These are phyloP conservation scores for Candida pseudoglaebosa DNA, from an alignment of 805 yeast genomes.

Conservation along the genomic window DNA sequence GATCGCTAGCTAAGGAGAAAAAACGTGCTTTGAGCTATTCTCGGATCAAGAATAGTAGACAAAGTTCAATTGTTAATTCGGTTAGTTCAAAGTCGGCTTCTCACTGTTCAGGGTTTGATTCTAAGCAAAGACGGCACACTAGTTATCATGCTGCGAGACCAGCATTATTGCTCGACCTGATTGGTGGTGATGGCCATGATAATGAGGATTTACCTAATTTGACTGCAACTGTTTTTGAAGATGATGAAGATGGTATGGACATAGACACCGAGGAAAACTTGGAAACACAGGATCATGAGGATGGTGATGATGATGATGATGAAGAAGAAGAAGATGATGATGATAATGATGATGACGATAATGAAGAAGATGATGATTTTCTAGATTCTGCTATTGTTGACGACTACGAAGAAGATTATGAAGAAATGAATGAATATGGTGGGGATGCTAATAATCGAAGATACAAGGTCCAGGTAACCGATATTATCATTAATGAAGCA, in stretches of 20 bases:
- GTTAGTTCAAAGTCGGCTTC: not conserved
- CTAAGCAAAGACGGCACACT: conserved; percentile 27
- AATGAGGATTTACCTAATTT: no score
- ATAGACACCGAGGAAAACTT: conserved; percentile 5
- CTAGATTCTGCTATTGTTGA: conserved; percentile 9
- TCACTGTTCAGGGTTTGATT: conserved; percentile 3
- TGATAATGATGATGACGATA: conserved; percentile 11
- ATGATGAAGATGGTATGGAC: conserved; percentile 11
- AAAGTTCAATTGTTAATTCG: conserved; percentile 9
- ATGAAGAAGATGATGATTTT: conserved; percentile 15
- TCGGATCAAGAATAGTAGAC: conserved; percentile 5
- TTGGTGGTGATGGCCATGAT: conserved; percentile 7
- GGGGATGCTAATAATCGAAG: conserved; percentile 20
- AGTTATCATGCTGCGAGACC: conserved; percentile 25
- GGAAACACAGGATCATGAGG: conserved; percentile 4
- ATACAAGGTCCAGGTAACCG: conserved; percentile 40
- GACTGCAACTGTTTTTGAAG: conserved; percentile 10
- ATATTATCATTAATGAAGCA: conserved; percentile 33
- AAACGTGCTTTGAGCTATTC: conserved; percentile 23
- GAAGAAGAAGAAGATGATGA: conserved; percentile 4
- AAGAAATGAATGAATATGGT: conserved; percentile 15
- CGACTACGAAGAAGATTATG: conserved; percentile 9
- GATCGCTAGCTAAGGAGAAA: conserved; percentile 31
- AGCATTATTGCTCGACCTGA: conserved; percentile 8
- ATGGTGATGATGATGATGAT: not conserved